Evolutionary conservation across 2,329 filamentous ascomycete species (phyloP).

Genomic region (Arthrobotrys conoides): DNA sequence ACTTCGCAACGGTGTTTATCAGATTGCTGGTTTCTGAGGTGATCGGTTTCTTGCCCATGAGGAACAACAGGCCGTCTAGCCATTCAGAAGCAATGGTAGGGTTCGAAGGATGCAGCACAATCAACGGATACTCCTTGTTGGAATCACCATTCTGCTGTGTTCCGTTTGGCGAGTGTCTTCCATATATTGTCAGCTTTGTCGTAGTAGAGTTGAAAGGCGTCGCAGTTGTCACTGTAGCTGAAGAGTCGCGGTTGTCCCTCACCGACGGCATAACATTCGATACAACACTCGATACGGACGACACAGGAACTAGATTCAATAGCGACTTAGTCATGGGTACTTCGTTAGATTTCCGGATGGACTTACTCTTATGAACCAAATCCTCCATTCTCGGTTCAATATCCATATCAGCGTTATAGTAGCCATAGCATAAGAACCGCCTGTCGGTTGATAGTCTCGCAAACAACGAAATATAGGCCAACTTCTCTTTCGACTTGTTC

Average conservation of each 20-base stretch:
- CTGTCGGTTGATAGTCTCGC: constrained; percentile 91
- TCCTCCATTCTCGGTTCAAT: constrained; percentile 80
- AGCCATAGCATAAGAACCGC: constrained; percentile 88
- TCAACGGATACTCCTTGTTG: constrained; percentile 78
- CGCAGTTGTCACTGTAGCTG: constrained; percentile 66
- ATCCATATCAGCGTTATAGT: constrained; percentile 78
- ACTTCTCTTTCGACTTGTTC: constrained; percentile 65
- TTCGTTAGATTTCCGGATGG: neutral
- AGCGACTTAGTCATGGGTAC: neutral
- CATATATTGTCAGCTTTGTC: constrained; percentile 93
- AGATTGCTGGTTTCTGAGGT: constrained; percentile 96
- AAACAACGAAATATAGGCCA: constrained; percentile 79
- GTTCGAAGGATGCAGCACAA: constrained; percentile 85
- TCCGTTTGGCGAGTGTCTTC: constrained; percentile 70
- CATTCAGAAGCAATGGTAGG: constrained; percentile 92
- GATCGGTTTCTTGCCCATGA: constrained; percentile 94
- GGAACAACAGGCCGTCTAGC: constrained; percentile 94
- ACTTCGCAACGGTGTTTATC: constrained; percentile 86
- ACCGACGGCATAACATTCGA: constrained; percentile 49
- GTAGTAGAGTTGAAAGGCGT: constrained; percentile 68
- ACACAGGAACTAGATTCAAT: constrained; percentile 34
- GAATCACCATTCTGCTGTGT: constrained; percentile 64
- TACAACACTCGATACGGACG: constrained; percentile 53
- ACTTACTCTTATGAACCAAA: constrained; percentile 79
- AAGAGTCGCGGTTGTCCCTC: constrained; percentile 64